Conservation (phyloP, 192 early-diverging fungal species). For the Spizellomyces punctatus region DNA sequence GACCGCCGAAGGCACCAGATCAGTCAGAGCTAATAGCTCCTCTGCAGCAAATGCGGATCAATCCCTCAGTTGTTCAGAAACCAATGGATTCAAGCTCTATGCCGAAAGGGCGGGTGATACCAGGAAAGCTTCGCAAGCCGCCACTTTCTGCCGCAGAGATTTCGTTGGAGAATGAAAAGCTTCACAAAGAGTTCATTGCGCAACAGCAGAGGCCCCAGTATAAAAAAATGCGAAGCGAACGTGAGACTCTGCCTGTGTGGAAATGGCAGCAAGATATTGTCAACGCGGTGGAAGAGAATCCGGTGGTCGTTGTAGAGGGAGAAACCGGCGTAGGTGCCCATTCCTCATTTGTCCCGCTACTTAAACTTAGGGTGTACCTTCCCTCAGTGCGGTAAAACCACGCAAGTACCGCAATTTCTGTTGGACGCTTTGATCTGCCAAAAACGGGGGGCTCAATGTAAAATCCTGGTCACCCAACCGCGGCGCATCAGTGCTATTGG, state of each 20-base stretch:
- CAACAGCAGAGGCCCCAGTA: constrained; percentile 5
- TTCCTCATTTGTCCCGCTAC: constrained; percentile 41
- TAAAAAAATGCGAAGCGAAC: constrained; percentile 33
- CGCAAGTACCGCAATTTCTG: constrained; percentile 86
- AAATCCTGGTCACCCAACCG: constrained; percentile 87
- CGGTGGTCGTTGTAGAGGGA: constrained; percentile 46
- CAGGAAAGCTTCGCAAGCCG: background rate
- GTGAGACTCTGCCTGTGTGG: constrained; percentile 41
- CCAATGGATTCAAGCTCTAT: background rate
- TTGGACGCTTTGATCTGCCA: constrained; percentile 43
- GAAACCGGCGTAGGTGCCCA: constrained; percentile 38
- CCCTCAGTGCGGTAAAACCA: constrained; percentile 51
- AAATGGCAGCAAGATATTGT: constrained; percentile 29
- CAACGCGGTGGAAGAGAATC: constrained; percentile 28
- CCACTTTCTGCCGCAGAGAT: constrained; percentile 1
- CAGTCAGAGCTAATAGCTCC: background rate
- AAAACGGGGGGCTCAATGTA: constrained; percentile 33
- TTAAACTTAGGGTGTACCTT: background rate
- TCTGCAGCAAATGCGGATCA: background rate
- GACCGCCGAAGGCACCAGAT: background rate
- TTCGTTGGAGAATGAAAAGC: background rate
- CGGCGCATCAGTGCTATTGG: constrained; percentile 74
- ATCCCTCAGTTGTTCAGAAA: background rate
- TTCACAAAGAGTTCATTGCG: constrained; percentile 8
- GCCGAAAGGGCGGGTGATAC: background rate